A percentile compares a stretch with the other conserved stretches of the same genome.
phyloP scores from a whole-genome alignment of 202 grass and related monocot genomes.

The Alloteropsis angusta region DNA sequence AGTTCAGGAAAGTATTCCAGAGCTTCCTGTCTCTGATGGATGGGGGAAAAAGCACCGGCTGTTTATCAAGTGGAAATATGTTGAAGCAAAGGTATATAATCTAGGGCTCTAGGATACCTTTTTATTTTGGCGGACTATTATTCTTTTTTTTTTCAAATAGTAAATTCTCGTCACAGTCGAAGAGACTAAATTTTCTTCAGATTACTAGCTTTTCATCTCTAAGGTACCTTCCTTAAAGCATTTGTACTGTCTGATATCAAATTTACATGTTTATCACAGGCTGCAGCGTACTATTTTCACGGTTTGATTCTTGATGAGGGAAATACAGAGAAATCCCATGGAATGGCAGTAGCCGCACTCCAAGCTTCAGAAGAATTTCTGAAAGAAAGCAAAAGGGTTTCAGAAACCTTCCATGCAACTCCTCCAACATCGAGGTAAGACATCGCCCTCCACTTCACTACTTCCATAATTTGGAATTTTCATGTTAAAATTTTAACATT shows the following conservation, averaged over 20 bases:
- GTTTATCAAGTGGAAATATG: slow-evolving; percentile 93
- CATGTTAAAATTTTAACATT: not conserved
- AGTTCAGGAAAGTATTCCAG: slow-evolving; percentile 64
- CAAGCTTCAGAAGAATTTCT: slow-evolving; percentile 91
- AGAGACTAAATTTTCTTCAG: not conserved
- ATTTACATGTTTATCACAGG: slow-evolving; percentile 42
- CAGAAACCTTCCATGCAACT: slow-evolving; percentile 60
- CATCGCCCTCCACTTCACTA: not conserved
- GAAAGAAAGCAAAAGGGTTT: slow-evolving; percentile 80
- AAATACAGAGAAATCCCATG: slow-evolving; percentile 94
- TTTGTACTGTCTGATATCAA: not conserved
- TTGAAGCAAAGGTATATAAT: slow-evolving; percentile 78
- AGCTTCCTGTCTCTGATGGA: slow-evolving; percentile 54
- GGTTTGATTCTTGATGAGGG: slow-evolving; percentile 97
- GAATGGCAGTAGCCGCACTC: slow-evolving; percentile 75
- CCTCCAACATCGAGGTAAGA: slow-evolving; percentile 71
- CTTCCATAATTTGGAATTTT: not conserved
- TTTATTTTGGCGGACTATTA: not conserved
- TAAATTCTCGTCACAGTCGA: not conserved
- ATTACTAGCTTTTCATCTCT: not conserved
- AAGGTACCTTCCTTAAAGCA: slow-evolving; percentile 2
- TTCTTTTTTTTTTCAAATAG: not conserved
- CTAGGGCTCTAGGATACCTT: not conserved
- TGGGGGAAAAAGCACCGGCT: slow-evolving; percentile 82
- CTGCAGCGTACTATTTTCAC: slow-evolving; percentile 97